Evolutionary conservation across 2,329 filamentous ascomycete species (phyloP).

Genomic region (Diaporthe sp.): DNA sequence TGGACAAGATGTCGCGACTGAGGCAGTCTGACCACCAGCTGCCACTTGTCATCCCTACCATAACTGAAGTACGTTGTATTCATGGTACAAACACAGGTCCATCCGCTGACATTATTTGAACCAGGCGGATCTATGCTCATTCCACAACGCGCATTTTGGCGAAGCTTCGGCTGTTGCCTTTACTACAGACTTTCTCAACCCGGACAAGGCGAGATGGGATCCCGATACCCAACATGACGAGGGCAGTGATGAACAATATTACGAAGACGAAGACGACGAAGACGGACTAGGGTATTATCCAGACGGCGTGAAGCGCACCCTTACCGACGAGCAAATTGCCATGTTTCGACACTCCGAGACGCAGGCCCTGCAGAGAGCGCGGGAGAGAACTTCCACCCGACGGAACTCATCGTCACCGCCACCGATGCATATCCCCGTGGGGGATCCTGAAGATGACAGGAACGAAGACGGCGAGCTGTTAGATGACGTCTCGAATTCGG

Average conservation of each 20-base stretch:
- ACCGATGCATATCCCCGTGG: neutral
- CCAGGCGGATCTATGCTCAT: slow-evolving; percentile 71
- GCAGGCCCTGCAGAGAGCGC: slow-evolving; percentile 73
- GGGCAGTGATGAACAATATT: slow-evolving; percentile 47
- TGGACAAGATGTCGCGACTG: slow-evolving; percentile 35
- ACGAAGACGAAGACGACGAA: slow-evolving; percentile 60
- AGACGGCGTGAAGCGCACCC: slow-evolving; percentile 87
- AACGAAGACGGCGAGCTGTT: slow-evolving; percentile 42
- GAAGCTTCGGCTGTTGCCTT: slow-evolving; percentile 60
- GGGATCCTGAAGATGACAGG: slow-evolving; percentile 28
- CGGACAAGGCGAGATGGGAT: slow-evolving; percentile 43
- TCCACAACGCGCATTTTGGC: slow-evolving; percentile 73
- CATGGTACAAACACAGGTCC: neutral
- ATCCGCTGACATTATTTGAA: slow-evolving; percentile 38
- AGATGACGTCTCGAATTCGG: slow-evolving; percentile 42
- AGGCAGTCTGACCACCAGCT: slow-evolving; percentile 17
- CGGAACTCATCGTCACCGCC: slow-evolving; percentile 16
- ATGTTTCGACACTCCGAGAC: slow-evolving; percentile 94
- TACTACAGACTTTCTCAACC: slow-evolving; percentile 57
- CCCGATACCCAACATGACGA: slow-evolving; percentile 48
- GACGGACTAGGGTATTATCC: slow-evolving; percentile 84
- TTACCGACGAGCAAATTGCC: slow-evolving; percentile 91
- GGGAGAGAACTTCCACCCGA: slow-evolving; percentile 49
- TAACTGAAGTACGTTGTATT: slow-evolving; percentile 52
- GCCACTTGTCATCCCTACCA: slow-evolving; percentile 48